These are phyloP conservation scores for Raphanus raphanistrum DNA, from an alignment of 345 rosid genomes.

Conservation along the genomic window DNA sequence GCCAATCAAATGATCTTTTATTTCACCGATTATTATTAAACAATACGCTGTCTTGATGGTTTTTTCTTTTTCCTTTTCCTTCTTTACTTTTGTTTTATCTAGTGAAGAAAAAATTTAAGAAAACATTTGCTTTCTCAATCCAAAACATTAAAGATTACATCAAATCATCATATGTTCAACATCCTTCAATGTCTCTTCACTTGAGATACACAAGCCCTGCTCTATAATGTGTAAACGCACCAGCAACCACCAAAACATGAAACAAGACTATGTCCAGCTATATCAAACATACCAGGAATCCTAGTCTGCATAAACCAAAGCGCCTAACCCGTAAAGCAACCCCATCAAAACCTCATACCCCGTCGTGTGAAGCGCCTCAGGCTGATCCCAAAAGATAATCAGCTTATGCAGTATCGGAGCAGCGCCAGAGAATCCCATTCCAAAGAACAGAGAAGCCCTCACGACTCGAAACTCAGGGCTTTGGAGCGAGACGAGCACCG, in stretches of 20 bases:
- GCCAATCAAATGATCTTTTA: too few species aligned
- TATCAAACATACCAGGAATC: conserved; percentile 95
- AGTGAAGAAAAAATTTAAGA: conserved; percentile 30
- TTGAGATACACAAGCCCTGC: conserved; percentile 83
- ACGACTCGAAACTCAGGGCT: conserved; percentile 65
- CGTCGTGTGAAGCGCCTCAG: conserved; percentile 85
- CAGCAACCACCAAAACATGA: conserved; percentile 80
- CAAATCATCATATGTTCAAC: conserved; percentile 27
- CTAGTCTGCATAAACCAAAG: conserved; percentile 77
- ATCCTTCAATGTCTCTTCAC: conserved; percentile 83
- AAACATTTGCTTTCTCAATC: conserved; percentile 14
- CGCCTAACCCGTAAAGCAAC: conserved; percentile 64
- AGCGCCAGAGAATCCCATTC: conserved; percentile 80
- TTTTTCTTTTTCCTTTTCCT: too few species aligned
- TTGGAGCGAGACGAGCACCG: conserved; percentile 71
- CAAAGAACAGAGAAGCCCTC: too few species aligned
- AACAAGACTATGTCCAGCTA: conserved; percentile 96
- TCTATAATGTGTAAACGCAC: conserved; percentile 79
- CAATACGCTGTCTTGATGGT: too few species aligned
- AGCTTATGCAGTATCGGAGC: conserved; percentile 83
- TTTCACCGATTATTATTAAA: too few species aligned
- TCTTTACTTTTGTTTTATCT: too few species aligned
- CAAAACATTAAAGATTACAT: not conserved
- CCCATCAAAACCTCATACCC: conserved; percentile 91
- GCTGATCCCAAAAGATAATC: conserved; percentile 73